Base-by-base conservation (phyloP, 2,329 filamentous ascomycete species). In the Lachnellula willkommii region DNA sequence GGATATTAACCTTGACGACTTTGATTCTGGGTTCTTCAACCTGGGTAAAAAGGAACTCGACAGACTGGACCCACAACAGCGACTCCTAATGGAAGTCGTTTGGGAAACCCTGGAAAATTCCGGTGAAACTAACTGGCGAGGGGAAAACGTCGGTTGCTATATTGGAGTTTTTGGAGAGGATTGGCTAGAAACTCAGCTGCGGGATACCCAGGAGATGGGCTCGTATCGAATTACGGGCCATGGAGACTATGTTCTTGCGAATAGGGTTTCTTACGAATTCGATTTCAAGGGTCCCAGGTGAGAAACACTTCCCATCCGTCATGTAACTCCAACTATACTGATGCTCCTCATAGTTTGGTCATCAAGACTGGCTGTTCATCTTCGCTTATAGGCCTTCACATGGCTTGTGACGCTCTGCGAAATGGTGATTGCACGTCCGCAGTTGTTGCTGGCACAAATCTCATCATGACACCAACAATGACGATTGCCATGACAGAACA, bases 321-420 rank as follows among this genome's bases (percentile, higher is more conserved):
- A 11, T 26, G 14, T 26, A 6, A 22, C 4, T 6, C 37, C 12
- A 42, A 15, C 8, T 15, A 20, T 37, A 35, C 45, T 43, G 24
- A 45, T 32, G 22, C 47, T 28, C 28, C 32, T 32, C 17, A 32
- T 12, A 62, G 58, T 48, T 54, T 66, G 46, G 58, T 54, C 20
- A 22, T 66, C 8, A 51, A 58, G 20, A 83, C 82, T 0, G 82
- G 79, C 22, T 85, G 82, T 66, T 81, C 53, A 14, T 55, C 56
- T 11, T 52, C 76, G 5, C 79, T 78, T 46, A 70, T 84, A 15
- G 75, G 81, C 2, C 63, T 68, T 77, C 82, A 83, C 63, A 68
- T 79, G 40, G 80, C 78, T 2, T 76, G 75, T n/a, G 75, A 79
- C 51, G 76, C 74, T 26, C 67, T 83, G 1, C 70, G 73, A 5